Evolutionary conservation across 495 filamentous ascomycete species (phyloP).

Genomic region (Pseudevernia furfuracea): DNA sequence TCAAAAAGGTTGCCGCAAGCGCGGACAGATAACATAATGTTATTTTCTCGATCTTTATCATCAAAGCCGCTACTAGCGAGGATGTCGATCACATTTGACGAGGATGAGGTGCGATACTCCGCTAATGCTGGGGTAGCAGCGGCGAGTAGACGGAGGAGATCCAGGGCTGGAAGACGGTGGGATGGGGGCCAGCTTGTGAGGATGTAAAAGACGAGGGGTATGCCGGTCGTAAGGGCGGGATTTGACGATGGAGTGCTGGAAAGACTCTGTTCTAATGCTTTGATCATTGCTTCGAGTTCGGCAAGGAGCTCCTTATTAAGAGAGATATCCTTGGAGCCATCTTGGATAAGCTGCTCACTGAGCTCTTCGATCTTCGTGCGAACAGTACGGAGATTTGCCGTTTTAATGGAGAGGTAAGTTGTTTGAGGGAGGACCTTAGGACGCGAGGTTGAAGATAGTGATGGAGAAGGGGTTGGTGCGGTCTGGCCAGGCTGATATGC

Average conservation of each 20-base stretch:
- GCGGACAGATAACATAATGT: constrained; percentile 78
- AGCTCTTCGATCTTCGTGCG: constrained; percentile 66
- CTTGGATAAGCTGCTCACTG: constrained; percentile 57
- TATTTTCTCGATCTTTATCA: constrained; percentile 51
- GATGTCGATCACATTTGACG: constrained; percentile 38
- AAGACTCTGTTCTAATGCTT: constrained; percentile 46
- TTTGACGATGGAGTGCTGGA: constrained; percentile 23
- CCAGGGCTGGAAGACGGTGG: constrained; percentile 73
- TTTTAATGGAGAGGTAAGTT: constrained; percentile 66
- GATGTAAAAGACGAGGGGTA: constrained; percentile 58
- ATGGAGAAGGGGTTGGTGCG: constrained; percentile 27
- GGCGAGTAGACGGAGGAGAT: constrained; percentile 73
- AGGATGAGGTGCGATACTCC: constrained; percentile 47
- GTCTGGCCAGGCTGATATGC: constrained; percentile 66
- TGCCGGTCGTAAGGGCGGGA: constrained; percentile 36
- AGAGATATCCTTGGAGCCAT: constrained; percentile 63
- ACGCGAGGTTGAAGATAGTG: constrained; percentile 34
- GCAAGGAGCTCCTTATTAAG: constrained; percentile 64
- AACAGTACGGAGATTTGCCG: constrained; percentile 55
- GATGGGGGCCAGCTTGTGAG: constrained; percentile 68
- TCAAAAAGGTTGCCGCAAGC: constrained; percentile 82
- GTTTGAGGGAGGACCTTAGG: constrained; percentile 71
- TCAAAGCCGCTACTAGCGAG: constrained; percentile 50
- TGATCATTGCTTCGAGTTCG: constrained; percentile 46
- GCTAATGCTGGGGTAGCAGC: constrained; percentile 56